These are phyloP conservation scores for Panicum hallii DNA, from an alignment of 202 grass and related monocot species.

Conservation along the genomic window DNA sequence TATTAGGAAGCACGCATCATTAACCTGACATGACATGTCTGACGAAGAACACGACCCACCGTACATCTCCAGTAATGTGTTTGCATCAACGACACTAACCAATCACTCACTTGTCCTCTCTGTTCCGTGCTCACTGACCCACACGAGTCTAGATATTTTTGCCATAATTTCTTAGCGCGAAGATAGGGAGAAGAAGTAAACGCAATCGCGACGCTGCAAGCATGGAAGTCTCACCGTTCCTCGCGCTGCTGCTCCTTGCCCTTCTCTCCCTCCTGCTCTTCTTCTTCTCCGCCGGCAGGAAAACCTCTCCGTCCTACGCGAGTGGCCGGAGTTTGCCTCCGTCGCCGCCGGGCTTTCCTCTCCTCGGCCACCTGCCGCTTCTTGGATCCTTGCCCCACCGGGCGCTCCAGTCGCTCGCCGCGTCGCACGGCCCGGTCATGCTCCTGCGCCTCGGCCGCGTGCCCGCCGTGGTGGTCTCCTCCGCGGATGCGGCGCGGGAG, in stretches of 20 bases:
- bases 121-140: too few species aligned
- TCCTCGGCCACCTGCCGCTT: constrained; percentile 51
- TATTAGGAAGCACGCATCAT: too few species aligned
- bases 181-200: too few species aligned
- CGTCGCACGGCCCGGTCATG: constrained; percentile 33
- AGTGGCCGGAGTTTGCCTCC: background rate
- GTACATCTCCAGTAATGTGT: too few species aligned
- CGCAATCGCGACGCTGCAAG: background rate
- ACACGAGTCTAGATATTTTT: too few species aligned
- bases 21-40: too few species aligned
- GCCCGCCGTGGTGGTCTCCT: constrained; percentile 38
- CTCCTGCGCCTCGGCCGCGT: constrained; percentile 43
- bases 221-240: constrained; percentile 27
- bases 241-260: background rate
- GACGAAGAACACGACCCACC: too few species aligned
- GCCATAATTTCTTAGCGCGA: too few species aligned
- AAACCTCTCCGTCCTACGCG: background rate
- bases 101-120: too few species aligned
- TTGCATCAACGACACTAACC: too few species aligned
- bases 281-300: too few species aligned
- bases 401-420: constrained; percentile 20
- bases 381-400: constrained; percentile 23
- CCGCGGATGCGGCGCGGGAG: constrained; percentile 29
- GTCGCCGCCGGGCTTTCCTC: constrained; percentile 22
- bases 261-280: background rate